Base-by-base conservation (phyloP, 2,329 filamentous ascomycete genomes). In the Didymella pomorum region DNA sequence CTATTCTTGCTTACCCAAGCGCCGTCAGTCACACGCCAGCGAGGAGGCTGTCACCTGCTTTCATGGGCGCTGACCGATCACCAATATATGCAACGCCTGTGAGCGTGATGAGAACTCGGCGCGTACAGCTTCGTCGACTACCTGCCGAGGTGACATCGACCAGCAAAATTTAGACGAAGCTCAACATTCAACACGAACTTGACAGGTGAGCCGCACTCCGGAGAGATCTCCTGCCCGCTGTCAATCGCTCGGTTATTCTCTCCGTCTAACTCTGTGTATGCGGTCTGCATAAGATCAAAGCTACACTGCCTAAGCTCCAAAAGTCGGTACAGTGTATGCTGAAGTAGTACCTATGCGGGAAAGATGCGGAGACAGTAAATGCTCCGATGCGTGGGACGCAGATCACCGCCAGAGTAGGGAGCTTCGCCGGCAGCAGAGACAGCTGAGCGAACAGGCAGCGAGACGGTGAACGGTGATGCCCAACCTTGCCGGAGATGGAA, bases 381-480 rank as follows among this genome's bases (percentile, higher is more conserved):
- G 49, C 55, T 58, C 54, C 55, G 56, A 41, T 18, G 39, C 8
- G 25, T 45, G 39, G 50, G 55, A 48, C 29, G 56, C 56, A 49
- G 56, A 58, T 58, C 56, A 31, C 23, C 44, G 33, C 56, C 50
- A 46, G 26, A 53, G 45, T 28, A n/a, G 50, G 56, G 23, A 20
- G 25, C 23, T 52, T 41, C 28, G 50, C 56, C 56, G 55, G 55
- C 18, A 42, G 42, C 42, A 57, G 48, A 47, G 33, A 56, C 42
- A n/a, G 7, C 43, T 43, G 31, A 26, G 47, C 52, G 37, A 25
- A 48, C 47, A 51, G 47, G 48, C 48, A 29, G 45, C 56, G 50
- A 58, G 45, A 53, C 56, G 56, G 45, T 49, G 50, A 49, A 52
- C 26, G 45, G 41, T 58, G 56, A 31, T 58, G 56, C 56, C 56